Conservation (phyloP, 179 eudicot species). For the Heliamphora ciliata region DNA sequence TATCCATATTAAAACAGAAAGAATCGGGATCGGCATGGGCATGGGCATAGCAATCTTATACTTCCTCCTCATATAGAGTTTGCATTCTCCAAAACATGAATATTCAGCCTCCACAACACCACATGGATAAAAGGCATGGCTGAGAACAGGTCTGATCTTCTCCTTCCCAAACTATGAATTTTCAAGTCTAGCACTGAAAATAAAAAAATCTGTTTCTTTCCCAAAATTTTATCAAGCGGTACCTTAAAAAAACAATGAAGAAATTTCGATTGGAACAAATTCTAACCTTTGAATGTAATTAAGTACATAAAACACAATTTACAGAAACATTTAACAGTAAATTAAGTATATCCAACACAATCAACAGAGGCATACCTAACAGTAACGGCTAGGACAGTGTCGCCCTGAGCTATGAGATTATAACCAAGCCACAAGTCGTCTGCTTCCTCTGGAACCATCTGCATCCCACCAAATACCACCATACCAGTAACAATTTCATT, state of each 20-base stretch:
- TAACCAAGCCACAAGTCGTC: slow-evolving; percentile 91
- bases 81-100: neutral
- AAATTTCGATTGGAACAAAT: neutral
- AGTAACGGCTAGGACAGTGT: slow-evolving; percentile 61
- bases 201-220: neutral
- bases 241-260: neutral
- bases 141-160: neutral
- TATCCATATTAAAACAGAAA: too few relatives aligned
- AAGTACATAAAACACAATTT: neutral
- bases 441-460: slow-evolving; percentile 89
- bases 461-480: slow-evolving; percentile 6
- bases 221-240: neutral
- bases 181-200: neutral
- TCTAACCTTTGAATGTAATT: neutral
- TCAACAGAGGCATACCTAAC: slow-evolving; percentile 42
- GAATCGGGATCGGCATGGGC: too few relatives aligned
- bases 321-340: neutral
- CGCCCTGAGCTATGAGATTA: slow-evolving; percentile 73
- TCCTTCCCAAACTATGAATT: neutral
- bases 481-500: neutral
- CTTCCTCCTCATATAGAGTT: neutral
- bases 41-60: too few relatives aligned
- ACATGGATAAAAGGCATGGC: neutral
- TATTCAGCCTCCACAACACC: neutral
- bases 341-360: neutral